A percentile compares a stretch with the other conserved stretches of the same genome.
Conservation (phyloP, 306 rosid species). For the Coriaria nepalensis region DNA sequence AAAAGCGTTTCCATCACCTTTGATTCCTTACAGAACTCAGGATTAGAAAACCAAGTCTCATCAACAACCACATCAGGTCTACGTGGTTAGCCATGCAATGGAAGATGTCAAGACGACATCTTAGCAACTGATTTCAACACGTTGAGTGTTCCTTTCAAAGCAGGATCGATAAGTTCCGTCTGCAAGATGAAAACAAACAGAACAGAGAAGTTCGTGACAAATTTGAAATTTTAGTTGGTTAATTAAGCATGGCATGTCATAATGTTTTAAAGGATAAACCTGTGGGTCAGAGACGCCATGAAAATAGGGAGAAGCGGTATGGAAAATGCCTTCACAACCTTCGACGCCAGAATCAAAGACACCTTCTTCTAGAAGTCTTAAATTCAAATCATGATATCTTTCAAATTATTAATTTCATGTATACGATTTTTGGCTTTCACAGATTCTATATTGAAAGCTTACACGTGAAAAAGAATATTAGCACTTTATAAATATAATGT, state of each 20-base stretch:
- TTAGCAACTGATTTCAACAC: slow-evolving; percentile 31
- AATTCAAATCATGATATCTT: too few species aligned
- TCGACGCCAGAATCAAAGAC: slow-evolving; percentile 18
- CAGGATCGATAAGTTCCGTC: slow-evolving; percentile 44
- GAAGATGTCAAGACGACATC: slow-evolving; percentile 38
- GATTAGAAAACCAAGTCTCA: slow-evolving; percentile 43
- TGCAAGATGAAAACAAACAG: slow-evolving; percentile 13
- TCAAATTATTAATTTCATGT: too few species aligned
- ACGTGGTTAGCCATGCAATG: slow-evolving; percentile 23
- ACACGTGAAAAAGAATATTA: too few species aligned
- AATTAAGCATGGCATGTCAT: background rate
- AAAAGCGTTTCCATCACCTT: slow-evolving; percentile 20
- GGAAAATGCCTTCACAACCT: slow-evolving; percentile 25
- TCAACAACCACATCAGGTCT: slow-evolving; percentile 32
- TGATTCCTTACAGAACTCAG: slow-evolving; percentile 20
- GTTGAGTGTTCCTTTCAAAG: slow-evolving; percentile 47
- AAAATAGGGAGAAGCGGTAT: slow-evolving; percentile 22
- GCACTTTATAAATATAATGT: too few species aligned
- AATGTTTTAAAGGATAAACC: slow-evolving; percentile 12
- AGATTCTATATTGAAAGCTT: too few species aligned
- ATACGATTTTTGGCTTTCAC: too few species aligned
- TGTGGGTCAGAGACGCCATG: slow-evolving; percentile 10
- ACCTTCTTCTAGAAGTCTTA: slow-evolving; percentile 18
- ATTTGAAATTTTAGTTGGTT: too few species aligned
- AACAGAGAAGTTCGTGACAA: background rate